phyloP scores from a whole-genome alignment of 2,329 filamentous ascomycete species.

The Colletotrichum sp. region DNA sequence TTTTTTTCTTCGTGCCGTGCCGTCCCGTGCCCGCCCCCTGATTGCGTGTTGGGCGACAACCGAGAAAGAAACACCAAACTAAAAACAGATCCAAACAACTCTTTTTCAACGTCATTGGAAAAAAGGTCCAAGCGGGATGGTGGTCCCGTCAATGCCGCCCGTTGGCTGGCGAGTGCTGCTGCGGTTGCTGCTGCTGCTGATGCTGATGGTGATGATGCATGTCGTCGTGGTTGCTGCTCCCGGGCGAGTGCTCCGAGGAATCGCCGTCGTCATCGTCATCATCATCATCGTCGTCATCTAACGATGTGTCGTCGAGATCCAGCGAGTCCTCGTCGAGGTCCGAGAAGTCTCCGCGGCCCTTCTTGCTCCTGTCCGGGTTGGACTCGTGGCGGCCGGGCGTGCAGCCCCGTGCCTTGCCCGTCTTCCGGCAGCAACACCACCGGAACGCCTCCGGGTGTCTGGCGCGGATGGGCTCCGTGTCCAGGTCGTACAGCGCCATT shows the following conservation, averaged over 20 bases:
- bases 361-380: constrained; percentile 19
- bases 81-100: not conserved
- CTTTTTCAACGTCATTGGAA: not conserved
- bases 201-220: not conserved
- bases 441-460: constrained; percentile 20
- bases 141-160: not conserved
- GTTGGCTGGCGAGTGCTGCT: not conserved
- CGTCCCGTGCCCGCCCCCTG: not conserved
- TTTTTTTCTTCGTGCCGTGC: not conserved
- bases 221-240: not conserved
- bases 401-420: constrained; percentile 13
- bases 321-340: constrained; percentile 16
- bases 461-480: constrained; percentile 18
- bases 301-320: not conserved
- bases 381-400: constrained; percentile 15
- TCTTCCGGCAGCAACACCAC: constrained; percentile 18
- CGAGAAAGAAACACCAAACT: not conserved
- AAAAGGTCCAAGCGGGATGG: not conserved
- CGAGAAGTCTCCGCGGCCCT: constrained; percentile 18
- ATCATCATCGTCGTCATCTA: not conserved
- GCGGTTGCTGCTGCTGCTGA: not conserved
- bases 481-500: constrained; percentile 9
- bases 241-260: not conserved
- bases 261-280: not conserved
- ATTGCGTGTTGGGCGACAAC: not conserved